Evolutionary conservation across 441 rosid species (phyloP).

Genomic region (Gossypium lobatum): DNA sequence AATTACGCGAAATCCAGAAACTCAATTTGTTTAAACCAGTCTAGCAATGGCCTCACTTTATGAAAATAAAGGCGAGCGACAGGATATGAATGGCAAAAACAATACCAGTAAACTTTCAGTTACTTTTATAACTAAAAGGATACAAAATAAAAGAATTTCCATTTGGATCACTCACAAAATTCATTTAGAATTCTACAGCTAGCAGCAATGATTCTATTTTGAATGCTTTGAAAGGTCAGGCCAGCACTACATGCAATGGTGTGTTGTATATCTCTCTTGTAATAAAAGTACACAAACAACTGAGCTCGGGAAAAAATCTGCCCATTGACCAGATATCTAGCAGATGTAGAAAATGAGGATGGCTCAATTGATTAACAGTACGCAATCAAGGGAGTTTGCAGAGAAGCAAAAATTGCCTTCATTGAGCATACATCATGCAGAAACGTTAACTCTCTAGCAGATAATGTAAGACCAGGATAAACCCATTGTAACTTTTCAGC

Average conservation of each 20-base stretch:
- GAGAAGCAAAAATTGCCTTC: conserved; percentile 6
- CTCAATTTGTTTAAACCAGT: not conserved
- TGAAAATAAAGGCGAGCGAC: not conserved
- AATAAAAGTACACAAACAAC: not conserved
- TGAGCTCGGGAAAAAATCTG: not conserved
- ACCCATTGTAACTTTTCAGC: not conserved
- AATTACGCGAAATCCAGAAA: not conserved
- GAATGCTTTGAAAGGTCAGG: not conserved
- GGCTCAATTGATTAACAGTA: not conserved
- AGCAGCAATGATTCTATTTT: not conserved
- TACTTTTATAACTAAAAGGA: not conserved
- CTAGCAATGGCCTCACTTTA: not conserved
- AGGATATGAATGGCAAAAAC: not conserved
- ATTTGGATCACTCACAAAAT: not conserved
- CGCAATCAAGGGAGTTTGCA: not conserved
- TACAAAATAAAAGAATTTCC: not conserved
- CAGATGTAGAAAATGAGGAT: not conserved
- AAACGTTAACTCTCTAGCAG: not conserved
- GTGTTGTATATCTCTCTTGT: not conserved
- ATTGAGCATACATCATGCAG: not conserved
- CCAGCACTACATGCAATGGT: not conserved
- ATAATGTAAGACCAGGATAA: not conserved
- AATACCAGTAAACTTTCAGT: not conserved
- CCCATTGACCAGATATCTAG: not conserved
- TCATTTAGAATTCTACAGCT: conserved; percentile 5